Conservation (phyloP, 192 early-diverging fungal species). For the Entomortierella beljakovae region DNA sequence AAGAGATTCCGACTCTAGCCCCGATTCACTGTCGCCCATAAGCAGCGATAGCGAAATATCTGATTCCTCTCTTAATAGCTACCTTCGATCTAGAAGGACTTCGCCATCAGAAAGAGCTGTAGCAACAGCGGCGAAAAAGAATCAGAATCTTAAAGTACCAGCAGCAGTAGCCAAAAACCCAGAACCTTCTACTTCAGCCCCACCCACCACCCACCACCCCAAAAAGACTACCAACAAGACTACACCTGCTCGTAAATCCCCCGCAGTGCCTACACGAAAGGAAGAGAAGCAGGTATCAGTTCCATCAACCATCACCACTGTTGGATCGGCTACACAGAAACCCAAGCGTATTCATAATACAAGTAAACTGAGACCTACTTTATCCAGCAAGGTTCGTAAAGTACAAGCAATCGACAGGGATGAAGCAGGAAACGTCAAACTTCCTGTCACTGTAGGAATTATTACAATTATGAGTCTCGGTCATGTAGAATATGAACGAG, state of each 20-base stretch:
- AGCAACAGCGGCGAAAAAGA: background rate
- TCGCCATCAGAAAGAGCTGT: background rate
- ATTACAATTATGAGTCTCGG: constrained; percentile 83
- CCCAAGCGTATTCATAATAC: constrained; percentile 45
- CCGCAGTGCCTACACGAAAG: too few species aligned
- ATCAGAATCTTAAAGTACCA: background rate
- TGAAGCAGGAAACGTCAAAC: constrained; percentile 73
- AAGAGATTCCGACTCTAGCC: constrained; percentile 14
- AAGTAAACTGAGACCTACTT: constrained; percentile 22
- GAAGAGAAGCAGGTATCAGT: constrained; percentile 17
- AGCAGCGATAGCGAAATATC: constrained; percentile 29
- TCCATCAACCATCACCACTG: constrained; percentile 44
- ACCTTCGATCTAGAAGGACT: constrained; percentile 14
- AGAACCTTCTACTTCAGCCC: background rate
- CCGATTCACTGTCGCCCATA: constrained; percentile 17
- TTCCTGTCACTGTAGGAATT: constrained; percentile 85
- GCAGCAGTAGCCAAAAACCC: background rate
- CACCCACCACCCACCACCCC: background rate
- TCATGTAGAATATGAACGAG: constrained; percentile 77
- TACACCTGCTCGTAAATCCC: background rate
- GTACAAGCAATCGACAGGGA: constrained; percentile 59
- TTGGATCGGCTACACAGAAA: constrained; percentile 38
- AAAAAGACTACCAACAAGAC: constrained; percentile 4
- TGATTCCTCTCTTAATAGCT: constrained; percentile 6
- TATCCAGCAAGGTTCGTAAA: constrained; percentile 18